Base-by-base conservation (phyloP, 1,284 basidiomycete species). In the Leccinum fuscescens region DNA sequence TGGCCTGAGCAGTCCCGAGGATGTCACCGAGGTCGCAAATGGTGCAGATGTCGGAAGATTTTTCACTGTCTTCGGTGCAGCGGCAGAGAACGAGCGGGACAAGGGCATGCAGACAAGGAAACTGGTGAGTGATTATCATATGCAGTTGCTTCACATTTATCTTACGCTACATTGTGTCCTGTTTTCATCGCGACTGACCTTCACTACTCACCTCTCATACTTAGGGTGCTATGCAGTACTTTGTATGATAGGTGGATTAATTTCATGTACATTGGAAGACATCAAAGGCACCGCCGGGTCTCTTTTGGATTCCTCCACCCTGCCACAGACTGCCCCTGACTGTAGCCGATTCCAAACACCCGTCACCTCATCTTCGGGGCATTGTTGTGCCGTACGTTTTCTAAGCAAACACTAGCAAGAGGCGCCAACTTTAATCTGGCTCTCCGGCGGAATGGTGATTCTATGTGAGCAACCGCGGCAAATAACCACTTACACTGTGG, bases 21-120 rank as follows among this genome's bases (percentile, higher is more conserved):
- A 44, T 42, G 56, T 31, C 4, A 17, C 46, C 7, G 39, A 54
- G 17, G 51, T 7, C 9, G 35, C 50, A 17, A 58, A 68, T 49
- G 62, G 59, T 4, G 68, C 61, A 22, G 69, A 62, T 5, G 51
- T 71, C 1, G 71, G 67, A 27, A 62, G 71, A 49, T 77, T 77
- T 60, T 95, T 95, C 69, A 90, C 84, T 22, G 91, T 93, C 22
- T 96, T 90, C 67, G 86, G 86, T 49, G 91, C 93, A 2, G 93
- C 93, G 1, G 82, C 81, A 62, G 93, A 96, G 81, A 96, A 96
- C 68, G 88, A 92, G 70, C 79, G 86, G 60, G 93, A 96, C 75
- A 82, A 84, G 66, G 85, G 84, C 12, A 82, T 86, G 83, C 82
- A 82, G 72, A 80, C 80, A 55, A 77, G 85, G 68, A 81, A 83